phyloP scores from a whole-genome alignment of 2,329 filamentous ascomycete species.

The Elsinoe australis region DNA sequence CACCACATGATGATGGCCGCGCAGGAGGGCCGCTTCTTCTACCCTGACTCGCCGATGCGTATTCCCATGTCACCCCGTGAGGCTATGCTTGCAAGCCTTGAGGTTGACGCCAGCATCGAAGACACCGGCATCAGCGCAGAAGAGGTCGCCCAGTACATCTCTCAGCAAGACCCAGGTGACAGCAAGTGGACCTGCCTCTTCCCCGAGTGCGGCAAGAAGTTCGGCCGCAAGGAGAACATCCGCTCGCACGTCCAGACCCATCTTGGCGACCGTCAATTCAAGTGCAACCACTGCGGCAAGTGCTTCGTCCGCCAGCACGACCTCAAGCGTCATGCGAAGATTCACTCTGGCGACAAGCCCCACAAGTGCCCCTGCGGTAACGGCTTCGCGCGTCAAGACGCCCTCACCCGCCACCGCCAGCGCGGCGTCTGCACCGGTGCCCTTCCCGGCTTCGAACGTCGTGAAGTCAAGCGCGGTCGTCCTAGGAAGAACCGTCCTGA shows the following conservation, averaged over 20 bases:
- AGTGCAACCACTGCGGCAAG: slow-evolving; percentile 87
- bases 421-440: slow-evolving; percentile 94
- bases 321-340: slow-evolving; percentile 93
- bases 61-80: slow-evolving; percentile 29
- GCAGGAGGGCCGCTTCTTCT: slow-evolving; percentile 18
- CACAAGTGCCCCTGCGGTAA: slow-evolving; percentile 93
- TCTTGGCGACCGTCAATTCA: slow-evolving; percentile 89
- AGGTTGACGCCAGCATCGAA: slow-evolving; percentile 54
- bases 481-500: slow-evolving; percentile 57
- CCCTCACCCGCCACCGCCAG: slow-evolving; percentile 86
- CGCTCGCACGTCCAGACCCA: slow-evolving; percentile 98
- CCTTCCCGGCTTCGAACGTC: slow-evolving; percentile 60
- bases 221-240: slow-evolving; percentile 98
- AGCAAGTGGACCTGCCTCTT: slow-evolving; percentile 44
- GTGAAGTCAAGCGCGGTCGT: slow-evolving; percentile 57
- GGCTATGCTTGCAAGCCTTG: slow-evolving; percentile 42
- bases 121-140: slow-evolving; percentile 82
- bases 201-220: slow-evolving; percentile 74
- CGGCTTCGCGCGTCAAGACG: slow-evolving; percentile 90
- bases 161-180: slow-evolving; percentile 37
- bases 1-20: slow-evolving; percentile 19
- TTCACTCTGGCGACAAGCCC: slow-evolving; percentile 91
- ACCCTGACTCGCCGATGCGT: slow-evolving; percentile 19
- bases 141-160: slow-evolving; percentile 51
- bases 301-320: slow-evolving; percentile 97